These are phyloP conservation scores for Draba incana DNA, from an alignment of 345 rosid genomes.

Conservation along the genomic window DNA sequence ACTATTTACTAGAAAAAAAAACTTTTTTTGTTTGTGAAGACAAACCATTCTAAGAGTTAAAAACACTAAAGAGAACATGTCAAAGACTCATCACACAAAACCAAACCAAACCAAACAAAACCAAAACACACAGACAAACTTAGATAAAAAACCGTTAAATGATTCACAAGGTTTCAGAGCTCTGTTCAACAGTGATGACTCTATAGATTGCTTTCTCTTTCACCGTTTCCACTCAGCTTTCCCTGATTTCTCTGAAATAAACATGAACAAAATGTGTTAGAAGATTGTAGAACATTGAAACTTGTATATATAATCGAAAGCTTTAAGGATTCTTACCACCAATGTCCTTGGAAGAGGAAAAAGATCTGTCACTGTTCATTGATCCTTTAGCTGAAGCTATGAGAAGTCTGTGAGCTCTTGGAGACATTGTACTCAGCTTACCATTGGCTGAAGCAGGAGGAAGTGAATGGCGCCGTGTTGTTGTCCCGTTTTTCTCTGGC, in stretches of 20 bases:
- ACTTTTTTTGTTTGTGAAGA: constrained; percentile 25
- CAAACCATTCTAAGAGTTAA: constrained; percentile 27
- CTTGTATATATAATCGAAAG: not conserved
- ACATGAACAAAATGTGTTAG: constrained; percentile 15
- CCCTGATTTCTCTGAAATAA: constrained; percentile 57
- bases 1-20: constrained; percentile 35
- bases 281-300: constrained; percentile 17
- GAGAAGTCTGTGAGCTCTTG: constrained; percentile 59
- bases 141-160: constrained; percentile 24
- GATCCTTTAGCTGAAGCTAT: constrained; percentile 64
- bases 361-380: constrained; percentile 57
- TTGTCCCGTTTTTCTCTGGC: constrained; percentile 51
- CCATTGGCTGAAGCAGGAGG: constrained; percentile 62
- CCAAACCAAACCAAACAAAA: constrained; percentile 31
- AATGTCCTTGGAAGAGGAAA: constrained; percentile 64
- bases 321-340: constrained; percentile 47
- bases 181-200: constrained; percentile 27
- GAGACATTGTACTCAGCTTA: constrained; percentile 60
- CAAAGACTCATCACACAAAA: constrained; percentile 34
- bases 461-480: constrained; percentile 73
- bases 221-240: constrained; percentile 86
- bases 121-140: constrained; percentile 34
- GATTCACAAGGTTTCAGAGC: constrained; percentile 37
- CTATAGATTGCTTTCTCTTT: constrained; percentile 38
- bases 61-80: constrained; percentile 32